Evolutionary conservation across 495 filamentous ascomycete species (phyloP), one percentile per base, ranked within the genome.

Genomic region (Cryomyces antarcticus): DNA sequence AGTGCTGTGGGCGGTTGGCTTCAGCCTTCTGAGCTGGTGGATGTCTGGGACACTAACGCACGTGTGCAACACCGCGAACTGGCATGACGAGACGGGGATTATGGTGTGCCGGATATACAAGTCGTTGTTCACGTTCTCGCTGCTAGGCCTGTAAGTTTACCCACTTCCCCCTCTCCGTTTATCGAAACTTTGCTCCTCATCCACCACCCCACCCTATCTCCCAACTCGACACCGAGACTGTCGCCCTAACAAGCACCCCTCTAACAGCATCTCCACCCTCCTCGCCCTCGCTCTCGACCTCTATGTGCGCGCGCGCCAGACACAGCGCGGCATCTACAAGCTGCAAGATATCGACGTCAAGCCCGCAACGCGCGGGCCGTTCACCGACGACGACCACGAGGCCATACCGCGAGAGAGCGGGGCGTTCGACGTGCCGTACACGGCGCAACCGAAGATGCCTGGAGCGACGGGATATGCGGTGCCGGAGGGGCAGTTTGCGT

Each of bases 41-140:
- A 62, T 72, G 44, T 60, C 64, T 38, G 58, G 64, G 47, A 76
- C 72, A 1, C 63, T 80, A 48, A 58, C 62, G n/a, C 67, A 72
- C 44, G 57, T 61, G 45, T 82, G 77, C 59, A 64, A 61, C 17
- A 52, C 57, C 5, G 47, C 54, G 31, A 65, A 65, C 57, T 82
- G 75, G 73, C 58, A 62, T 34, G 70, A 67, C 30, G 62, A 67
- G 0, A 68, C 68, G 29, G 75, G 69, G 30, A 66, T 78, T 39
- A 63, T 65, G 52, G 67, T 80, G 35, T 80, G 76, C 56, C 57
- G 70, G 41, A 58, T 68, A 47, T 82, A 77, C 65, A 82, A 80
- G 59, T 64, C 75, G 12, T 61, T 80, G 6, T 77, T 76, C 58
- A 51, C 66, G n/a, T 79, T 82, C 58, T 63, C 68, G 4, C 54